Conservation (phyloP, 495 filamentous ascomycete species). For the Daldinia concentrica region DNA sequence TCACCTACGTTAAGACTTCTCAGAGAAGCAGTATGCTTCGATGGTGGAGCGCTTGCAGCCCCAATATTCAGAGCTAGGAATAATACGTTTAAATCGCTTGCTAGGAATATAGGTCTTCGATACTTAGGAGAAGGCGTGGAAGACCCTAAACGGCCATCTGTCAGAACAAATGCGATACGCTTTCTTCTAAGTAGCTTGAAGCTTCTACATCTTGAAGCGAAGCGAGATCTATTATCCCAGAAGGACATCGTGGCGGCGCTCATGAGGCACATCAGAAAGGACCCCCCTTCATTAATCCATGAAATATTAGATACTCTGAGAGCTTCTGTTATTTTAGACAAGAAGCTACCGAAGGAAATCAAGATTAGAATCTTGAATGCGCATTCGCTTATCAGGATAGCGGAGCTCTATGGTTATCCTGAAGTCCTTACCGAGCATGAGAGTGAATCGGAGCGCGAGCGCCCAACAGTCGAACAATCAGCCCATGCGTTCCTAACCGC, state of each 20-base stretch:
- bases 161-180: conserved; percentile 77
- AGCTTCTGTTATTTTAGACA: conserved; percentile 73
- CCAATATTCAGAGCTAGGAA: conserved; percentile 74
- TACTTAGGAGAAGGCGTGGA: conserved; percentile 63
- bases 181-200: conserved; percentile 79
- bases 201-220: conserved; percentile 73
- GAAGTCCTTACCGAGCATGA: conserved; percentile 41
- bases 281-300: conserved; percentile 72
- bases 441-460: conserved; percentile 33
- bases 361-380: conserved; percentile 79
- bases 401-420: conserved; percentile 73
- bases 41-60: conserved; percentile 79
- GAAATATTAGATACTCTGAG: conserved; percentile 74
- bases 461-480: conserved; percentile 61
- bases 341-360: conserved; percentile 69
- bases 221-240: conserved; percentile 78
- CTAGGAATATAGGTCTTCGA: conserved; percentile 65
- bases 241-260: conserved; percentile 73
- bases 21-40: conserved; percentile 78
- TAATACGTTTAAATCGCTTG: conserved; percentile 77
- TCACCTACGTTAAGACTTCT: conserved; percentile 83
- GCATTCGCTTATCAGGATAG: conserved; percentile 73
- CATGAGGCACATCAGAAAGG: conserved; percentile 74
- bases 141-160: conserved; percentile 68
- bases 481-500: conserved; percentile 76